Percentiles rank a stretch among this genome's conserved stretches.
Evolutionary conservation across 805 yeast species (phyloP).

Genomic region (Candida railenensis): DNA sequence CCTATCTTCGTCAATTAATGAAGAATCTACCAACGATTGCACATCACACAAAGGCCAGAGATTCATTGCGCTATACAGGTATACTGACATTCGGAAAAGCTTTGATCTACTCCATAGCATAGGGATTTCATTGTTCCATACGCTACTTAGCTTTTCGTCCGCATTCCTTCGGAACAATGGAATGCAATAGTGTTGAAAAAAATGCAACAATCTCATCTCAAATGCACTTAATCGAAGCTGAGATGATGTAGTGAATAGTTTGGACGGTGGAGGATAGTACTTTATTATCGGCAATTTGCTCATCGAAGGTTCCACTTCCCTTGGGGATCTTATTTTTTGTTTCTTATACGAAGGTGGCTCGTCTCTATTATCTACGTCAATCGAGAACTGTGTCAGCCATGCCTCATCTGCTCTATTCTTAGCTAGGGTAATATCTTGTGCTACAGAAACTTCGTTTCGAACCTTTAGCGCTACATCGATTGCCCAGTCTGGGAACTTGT

Average conservation of each 20-base stretch:
- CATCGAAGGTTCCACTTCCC: too few species aligned
- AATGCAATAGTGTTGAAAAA: conserved; percentile 28
- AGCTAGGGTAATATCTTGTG: neutral
- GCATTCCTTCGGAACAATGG: conserved; percentile 24
- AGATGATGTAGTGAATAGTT: conserved; percentile 9
- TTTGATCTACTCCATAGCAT: conserved; percentile 19
- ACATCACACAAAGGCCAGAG: conserved; percentile 24
- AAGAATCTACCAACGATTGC: conserved; percentile 7
- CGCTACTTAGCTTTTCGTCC: conserved; percentile 16
- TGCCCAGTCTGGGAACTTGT: neutral
- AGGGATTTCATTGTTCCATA: conserved; percentile 29
- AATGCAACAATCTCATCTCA: conserved; percentile 24
- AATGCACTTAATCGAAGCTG: conserved; percentile 15
- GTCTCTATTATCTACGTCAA: too few species aligned
- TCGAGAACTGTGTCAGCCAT: neutral
- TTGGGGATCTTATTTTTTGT: neutral
- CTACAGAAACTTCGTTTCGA: neutral
- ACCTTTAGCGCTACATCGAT: neutral
- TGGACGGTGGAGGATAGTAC: conserved; percentile 2
- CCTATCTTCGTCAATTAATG: conserved; percentile 1
- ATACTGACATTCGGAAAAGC: conserved; percentile 25
- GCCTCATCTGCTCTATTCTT: neutral
- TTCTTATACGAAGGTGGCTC: neutral
- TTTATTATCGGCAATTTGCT: neutral
- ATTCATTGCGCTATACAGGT: conserved; percentile 23